Conservation (phyloP, 768 basidiomycete genomes). For the Boletus insuetus region DNA sequence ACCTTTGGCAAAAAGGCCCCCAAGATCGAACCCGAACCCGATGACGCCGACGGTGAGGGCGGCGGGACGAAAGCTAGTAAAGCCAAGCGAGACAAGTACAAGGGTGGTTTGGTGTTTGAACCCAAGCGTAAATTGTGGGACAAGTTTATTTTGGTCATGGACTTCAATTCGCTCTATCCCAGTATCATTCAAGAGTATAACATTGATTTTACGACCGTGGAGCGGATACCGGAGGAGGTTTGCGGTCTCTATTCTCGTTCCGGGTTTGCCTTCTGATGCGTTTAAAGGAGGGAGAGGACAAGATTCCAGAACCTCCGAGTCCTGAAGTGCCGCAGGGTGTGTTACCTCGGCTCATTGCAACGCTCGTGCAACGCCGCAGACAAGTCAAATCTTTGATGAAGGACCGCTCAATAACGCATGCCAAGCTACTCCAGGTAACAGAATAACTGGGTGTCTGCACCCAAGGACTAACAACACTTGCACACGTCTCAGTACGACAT, state of each 20-base stretch:
- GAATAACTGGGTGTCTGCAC: not conserved
- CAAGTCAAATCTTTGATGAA: conserved; percentile 96
- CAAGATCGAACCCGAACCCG: conserved; percentile 49
- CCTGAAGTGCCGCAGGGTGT: conserved; percentile 76
- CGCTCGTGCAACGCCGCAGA: conserved; percentile 83
- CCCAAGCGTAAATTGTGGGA: conserved; percentile 97
- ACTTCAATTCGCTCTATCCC: conserved; percentile 99
- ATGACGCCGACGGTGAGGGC: conserved; percentile 52
- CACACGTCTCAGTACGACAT: conserved; percentile 74
- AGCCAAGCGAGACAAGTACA: conserved; percentile 89
- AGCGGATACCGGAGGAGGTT: conserved; percentile 60
- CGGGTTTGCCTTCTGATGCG: not conserved
- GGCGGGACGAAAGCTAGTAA: conserved; percentile 50
- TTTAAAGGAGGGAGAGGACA: conserved; percentile 64
- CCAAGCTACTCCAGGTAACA: conserved; percentile 79
- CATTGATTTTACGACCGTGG: conserved; percentile 97
- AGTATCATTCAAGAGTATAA: conserved; percentile 99
- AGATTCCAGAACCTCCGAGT: conserved; percentile 84
- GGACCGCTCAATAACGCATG: conserved; percentile 65
- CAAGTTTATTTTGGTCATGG: conserved; percentile 97
- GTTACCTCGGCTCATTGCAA: conserved; percentile 96
- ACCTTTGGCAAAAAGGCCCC: conserved; percentile 72
- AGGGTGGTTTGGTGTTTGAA: conserved; percentile 96
- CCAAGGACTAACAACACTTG: not conserved
- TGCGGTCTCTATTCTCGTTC: conserved; percentile 12